Evolutionary conservation across 495 filamentous ascomycete genomes (phyloP), one percentile per base, ranked within the genome.

Genomic region (Sporormia fimetaria): DNA sequence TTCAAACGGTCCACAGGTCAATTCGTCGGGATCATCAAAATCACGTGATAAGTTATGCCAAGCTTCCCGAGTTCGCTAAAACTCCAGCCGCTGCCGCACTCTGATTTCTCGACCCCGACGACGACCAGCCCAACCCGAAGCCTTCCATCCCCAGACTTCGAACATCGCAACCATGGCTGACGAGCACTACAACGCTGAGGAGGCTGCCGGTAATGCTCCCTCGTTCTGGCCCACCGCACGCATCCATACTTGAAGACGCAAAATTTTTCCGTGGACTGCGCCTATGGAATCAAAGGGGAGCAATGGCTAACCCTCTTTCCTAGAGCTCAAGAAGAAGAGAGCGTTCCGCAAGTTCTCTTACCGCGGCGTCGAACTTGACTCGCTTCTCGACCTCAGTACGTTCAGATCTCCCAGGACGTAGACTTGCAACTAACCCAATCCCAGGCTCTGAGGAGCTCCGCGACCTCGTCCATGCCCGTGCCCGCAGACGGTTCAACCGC

Each of bases 311-410:
- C 60, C 47, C 17, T 23, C 49, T 56, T 2, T 6, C 21, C 49
- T 65, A 81, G 77, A 94, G 79, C 74, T 94, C 70, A 95, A 98
- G 85, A 93, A 85, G 78, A 90, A 78, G 72, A 93, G 88, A 86
- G 73, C 85, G 61, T 96, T 96, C 83, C 83, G 87, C 73, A 96
- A 96, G 79, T 98, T 98, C 67, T 90, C 88, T 55, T 98, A 95
- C 81, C 87, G 90, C 63, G 90, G 90, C 55, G 82, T 96, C 67
- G 90, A 98, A 66, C 87, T 98, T 67, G 90, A 98, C 67, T n/a
- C n/a, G n/a, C n/a, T n/a, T n/a, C n/a, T n/a, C n/a, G n/a, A n/a
- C n/a, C n/a, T n/a, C 82, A 92, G 88, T 94, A 83, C 57, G 82
- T 70, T 49, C 28, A 3, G 27, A 5, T 25, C 21, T 18, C 16